Base-by-base conservation (phyloP, 306 rosid species). In the Geum urbanum region DNA sequence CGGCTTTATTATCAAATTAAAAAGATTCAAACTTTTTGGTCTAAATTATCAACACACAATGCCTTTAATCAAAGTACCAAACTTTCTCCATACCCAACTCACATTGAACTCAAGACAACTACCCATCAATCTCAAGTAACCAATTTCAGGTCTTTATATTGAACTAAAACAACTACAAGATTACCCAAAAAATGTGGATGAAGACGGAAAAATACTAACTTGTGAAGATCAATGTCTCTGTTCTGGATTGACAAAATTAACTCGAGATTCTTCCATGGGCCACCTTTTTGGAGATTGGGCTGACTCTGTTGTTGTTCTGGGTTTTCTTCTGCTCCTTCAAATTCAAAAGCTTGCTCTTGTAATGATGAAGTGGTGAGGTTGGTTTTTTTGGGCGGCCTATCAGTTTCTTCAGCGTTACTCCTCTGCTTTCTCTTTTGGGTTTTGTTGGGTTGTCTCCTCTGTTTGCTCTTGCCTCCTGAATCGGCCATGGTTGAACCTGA, bases 181-280 rank as follows among this genome's bases (percentile, higher is more conserved):
- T 24, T 24, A 32, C 22, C 1, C 13, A 55, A 35, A 40, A 45
- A 69, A 40, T 8, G 6, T 46, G 71, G 75, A 60, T 47, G 20
- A 47, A 67, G 62, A 67, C 45, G 41, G 27, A 24, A 39, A 55
- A 10, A 22, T 32, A 78, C 77, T 51, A 72, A 94, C 98, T 86
- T 87, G 62, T 83, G 81, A 76, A 81, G 69, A 64, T 88, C 83
- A 53, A 80, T 59, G 8, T 81, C 68, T 74, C 80, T 84, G 78
- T 87, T 81, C 84, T 85, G 92, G 72, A 94, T 70, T 72, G 76
- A 75, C 20, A 83, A 67, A 60, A 94, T 79, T 73, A 94, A 78
- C 55, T 85, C 82, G 77, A 94, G 87, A 76, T 85, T 90, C 72
- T 73, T 85, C 96, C 98, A 90, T 9, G 92, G 87, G 46, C 74